phyloP scores from a whole-genome alignment of 1,139 yeast genomes.

The Hanseniaspora gamundiae region DNA sequence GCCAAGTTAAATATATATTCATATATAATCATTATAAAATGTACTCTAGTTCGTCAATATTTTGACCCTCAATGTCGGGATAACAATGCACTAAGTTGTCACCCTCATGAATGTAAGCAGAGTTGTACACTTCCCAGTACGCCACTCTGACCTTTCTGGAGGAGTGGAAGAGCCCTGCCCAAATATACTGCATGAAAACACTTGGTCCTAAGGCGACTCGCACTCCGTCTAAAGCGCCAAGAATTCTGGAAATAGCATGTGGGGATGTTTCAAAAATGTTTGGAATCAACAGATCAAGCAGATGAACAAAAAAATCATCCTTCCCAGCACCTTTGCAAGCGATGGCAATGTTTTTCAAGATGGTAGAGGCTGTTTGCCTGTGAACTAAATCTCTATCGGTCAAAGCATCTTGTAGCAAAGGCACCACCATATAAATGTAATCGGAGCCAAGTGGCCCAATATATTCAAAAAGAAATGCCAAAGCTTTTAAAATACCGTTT shows the following conservation, averaged over 20 bases:
- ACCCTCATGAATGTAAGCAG: slow-evolving; percentile 59
- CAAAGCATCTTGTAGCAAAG: slow-evolving; percentile 79
- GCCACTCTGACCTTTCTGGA: slow-evolving; percentile 76
- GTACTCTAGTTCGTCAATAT: slow-evolving; percentile 31
- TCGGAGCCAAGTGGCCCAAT: slow-evolving; percentile 75
- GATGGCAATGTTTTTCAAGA: slow-evolving; percentile 68
- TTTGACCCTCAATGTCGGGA: slow-evolving; percentile 40
- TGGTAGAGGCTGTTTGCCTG: slow-evolving; percentile 90
- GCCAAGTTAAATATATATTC: neutral
- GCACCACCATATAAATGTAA: slow-evolving; percentile 70
- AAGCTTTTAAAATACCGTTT: slow-evolving; percentile 85
- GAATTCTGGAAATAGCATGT: slow-evolving; percentile 73
- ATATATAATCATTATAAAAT: slow-evolving; percentile 11
- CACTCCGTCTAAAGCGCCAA: slow-evolving; percentile 72
- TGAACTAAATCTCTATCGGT: slow-evolving; percentile 88
- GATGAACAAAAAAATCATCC: slow-evolving; percentile 67
- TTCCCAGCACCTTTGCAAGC: slow-evolving; percentile 66
- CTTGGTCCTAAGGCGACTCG: slow-evolving; percentile 71
- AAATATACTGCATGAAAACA: slow-evolving; percentile 55
- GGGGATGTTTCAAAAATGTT: slow-evolving; percentile 90
- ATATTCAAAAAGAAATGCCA: slow-evolving; percentile 90
- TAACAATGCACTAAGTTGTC: slow-evolving; percentile 77
- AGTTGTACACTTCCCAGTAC: slow-evolving; percentile 77
- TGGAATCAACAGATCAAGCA: slow-evolving; percentile 65
- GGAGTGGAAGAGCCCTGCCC: slow-evolving; percentile 90